Evolutionary conservation across 805 yeast genomes (phyloP), one percentile per base, ranked within the genome.

Genomic region (Maudiozyma barnettii): DNA sequence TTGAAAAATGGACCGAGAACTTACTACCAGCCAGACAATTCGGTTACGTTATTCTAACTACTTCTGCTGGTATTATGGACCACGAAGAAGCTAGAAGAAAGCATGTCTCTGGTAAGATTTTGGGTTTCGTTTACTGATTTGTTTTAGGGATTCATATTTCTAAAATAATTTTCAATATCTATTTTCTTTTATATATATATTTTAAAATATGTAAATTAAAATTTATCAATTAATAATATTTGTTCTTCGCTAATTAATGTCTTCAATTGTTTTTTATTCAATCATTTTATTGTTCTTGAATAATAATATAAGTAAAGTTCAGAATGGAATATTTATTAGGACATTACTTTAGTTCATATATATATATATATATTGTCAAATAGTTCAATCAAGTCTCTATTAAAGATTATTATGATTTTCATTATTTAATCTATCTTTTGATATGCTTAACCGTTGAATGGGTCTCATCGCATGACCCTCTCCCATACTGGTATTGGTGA

Each of bases 11-110:
- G 98, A 88, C 96, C 63, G 95, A 82, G 73, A 89, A 90, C 83
- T 82, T 90, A 70, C 78, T 90, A 69, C 98, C 98, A 71, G 95
- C 98, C 58, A 88, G 98, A 84, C 98, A 90, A 77, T 91, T 91
- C 68, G 98, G 98, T 78, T 89, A 74, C 82, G 90, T 90, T 68
- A 86, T 90, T 74, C 81, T 90, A 71, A 91, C 98, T 75, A 90
- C 98, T 66, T 91, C 98, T 66, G 96, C 97, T 65, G 98, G 98
- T 77, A 90, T 90, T 68, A 89, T 90, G 95, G 98, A 91, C 80
- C 98, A 90, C 78, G 97, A 91, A 80, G 97, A 91, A 80, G 98
- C 98, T 68, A 87, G 96, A 83, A 85, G 97, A 82, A 91, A 91
- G 85, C 97, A 90, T 77, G 97, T 90, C 62, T 87, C 97, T 61